Conservation (phyloP, 176 grass and related monocot genomes). For the Aechmea fasciata region DNA sequence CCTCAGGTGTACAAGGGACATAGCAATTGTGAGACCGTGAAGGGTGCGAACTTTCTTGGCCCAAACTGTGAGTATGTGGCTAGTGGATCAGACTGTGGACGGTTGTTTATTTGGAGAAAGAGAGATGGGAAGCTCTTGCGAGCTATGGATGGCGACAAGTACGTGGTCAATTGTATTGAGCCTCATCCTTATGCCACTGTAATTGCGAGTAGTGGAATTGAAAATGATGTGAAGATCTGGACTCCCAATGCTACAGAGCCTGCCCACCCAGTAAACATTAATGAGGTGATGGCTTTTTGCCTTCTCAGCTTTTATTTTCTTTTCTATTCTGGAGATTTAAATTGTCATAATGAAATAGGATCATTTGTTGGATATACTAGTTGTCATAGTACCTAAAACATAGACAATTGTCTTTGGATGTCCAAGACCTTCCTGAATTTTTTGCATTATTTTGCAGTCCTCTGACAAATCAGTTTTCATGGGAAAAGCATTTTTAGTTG, state of each 20-base stretch:
- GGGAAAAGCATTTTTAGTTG: background rate
- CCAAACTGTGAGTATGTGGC: slow-evolving; percentile 82
- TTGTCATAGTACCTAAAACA: background rate
- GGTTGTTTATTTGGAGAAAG: slow-evolving; percentile 88
- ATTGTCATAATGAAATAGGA: slow-evolving; percentile 9
- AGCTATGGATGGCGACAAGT: slow-evolving; percentile 72
- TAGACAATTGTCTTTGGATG: background rate
- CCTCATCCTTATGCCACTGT: slow-evolving; percentile 51
- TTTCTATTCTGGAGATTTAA: slow-evolving; percentile 15
- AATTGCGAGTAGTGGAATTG: slow-evolving; percentile 75
- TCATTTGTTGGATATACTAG: background rate
- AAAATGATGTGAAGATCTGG: slow-evolving; percentile 88
- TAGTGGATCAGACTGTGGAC: slow-evolving; percentile 80
- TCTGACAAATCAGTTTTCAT: background rate
- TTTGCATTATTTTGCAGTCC: background rate
- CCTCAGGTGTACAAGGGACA: slow-evolving; percentile 58
- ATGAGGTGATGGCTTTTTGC: slow-evolving; percentile 44
- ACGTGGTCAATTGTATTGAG: slow-evolving; percentile 81
- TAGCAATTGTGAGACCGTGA: slow-evolving; percentile 73
- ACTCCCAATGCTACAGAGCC: slow-evolving; percentile 55
- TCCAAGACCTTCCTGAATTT: background rate
- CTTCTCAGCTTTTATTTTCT: slow-evolving; percentile 7
- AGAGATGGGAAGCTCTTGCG: slow-evolving; percentile 55
- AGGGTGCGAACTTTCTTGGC: slow-evolving; percentile 72
- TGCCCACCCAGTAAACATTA: slow-evolving; percentile 33